A percentile compares a stretch with the other conserved stretches of the same genome.
Evolutionary conservation across 2,329 filamentous ascomycete genomes (phyloP).

Genomic region (Botryotinia convoluta): DNA sequence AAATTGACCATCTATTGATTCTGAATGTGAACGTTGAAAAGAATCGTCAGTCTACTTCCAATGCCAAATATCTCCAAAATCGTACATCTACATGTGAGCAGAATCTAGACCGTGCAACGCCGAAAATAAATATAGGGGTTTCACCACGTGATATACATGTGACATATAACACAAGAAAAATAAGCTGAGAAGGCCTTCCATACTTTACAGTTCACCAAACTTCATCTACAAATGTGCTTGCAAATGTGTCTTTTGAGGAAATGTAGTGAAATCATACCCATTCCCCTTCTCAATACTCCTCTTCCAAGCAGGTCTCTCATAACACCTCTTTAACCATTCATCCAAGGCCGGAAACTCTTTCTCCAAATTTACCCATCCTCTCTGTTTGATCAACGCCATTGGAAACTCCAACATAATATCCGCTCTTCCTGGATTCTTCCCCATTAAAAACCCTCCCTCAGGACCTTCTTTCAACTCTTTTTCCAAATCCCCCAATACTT

Average conservation of each 20-base stretch:
- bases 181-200: too few relatives aligned
- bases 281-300: slow-evolving; percentile 35
- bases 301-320: slow-evolving; percentile 34
- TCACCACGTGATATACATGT: background rate
- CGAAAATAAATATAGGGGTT: background rate
- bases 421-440: slow-evolving; percentile 35
- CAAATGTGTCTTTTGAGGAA: slow-evolving; percentile 18
- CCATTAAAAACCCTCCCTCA: slow-evolving; percentile 31
- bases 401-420: slow-evolving; percentile 39
- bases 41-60: rapidly evolving
- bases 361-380: slow-evolving; percentile 35
- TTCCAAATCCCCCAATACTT: slow-evolving; percentile 25
- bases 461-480: slow-evolving; percentile 29
- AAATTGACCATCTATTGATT: background rate
- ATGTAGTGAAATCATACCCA: slow-evolving; percentile 35
- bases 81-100: background rate
- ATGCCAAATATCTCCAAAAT: background rate
- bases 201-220: background rate
- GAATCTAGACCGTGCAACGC: background rate
- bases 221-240: background rate
- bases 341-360: slow-evolving; percentile 37
- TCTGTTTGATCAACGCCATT: slow-evolving; percentile 34
- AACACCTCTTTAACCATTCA: slow-evolving; percentile 36
- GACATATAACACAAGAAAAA: background rate
- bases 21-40: background rate